These are phyloP conservation scores for Cystobasidium onofrii DNA, from an alignment of 768 basidiomycete genomes.

Conservation along the genomic window DNA sequence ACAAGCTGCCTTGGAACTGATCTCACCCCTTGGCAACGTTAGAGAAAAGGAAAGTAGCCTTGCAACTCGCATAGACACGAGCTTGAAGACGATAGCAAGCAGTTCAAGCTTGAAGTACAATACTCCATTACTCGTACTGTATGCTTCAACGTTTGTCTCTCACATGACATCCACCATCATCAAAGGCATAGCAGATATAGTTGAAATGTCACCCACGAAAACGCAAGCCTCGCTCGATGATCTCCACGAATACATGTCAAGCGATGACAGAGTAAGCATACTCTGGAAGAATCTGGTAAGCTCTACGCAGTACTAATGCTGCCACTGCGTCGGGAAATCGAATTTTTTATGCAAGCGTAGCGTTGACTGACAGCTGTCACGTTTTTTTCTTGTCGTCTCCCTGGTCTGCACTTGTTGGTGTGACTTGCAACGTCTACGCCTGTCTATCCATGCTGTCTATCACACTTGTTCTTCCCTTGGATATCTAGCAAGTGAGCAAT, in stretches of 20 bases:
- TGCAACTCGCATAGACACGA: background rate
- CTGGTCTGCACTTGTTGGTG: too few species aligned
- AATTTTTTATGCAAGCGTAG: background rate
- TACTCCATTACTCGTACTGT: background rate
- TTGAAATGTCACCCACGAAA: background rate
- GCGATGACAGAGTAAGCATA: background rate
- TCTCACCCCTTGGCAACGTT: background rate
- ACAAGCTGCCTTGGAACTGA: background rate
- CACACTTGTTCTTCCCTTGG: background rate
- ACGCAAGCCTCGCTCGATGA: background rate
- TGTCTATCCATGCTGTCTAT: background rate
- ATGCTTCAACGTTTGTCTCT: background rate
- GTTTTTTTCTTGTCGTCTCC: background rate
- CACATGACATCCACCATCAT: background rate
- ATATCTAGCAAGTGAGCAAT: background rate
- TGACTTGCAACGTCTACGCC: background rate
- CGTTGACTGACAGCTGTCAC: background rate
- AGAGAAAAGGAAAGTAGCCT: background rate
- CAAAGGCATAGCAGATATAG: background rate
- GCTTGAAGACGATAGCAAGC: too few species aligned
- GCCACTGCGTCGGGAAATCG: background rate
- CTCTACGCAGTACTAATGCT: too few species aligned
- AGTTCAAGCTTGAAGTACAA: background rate
- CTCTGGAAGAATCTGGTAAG: background rate
- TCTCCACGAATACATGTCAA: background rate